Percentiles rank a stretch among this genome's conserved stretches.
Conservation (phyloP, 495 filamentous ascomycete species). For the Neurospora intermedia region DNA sequence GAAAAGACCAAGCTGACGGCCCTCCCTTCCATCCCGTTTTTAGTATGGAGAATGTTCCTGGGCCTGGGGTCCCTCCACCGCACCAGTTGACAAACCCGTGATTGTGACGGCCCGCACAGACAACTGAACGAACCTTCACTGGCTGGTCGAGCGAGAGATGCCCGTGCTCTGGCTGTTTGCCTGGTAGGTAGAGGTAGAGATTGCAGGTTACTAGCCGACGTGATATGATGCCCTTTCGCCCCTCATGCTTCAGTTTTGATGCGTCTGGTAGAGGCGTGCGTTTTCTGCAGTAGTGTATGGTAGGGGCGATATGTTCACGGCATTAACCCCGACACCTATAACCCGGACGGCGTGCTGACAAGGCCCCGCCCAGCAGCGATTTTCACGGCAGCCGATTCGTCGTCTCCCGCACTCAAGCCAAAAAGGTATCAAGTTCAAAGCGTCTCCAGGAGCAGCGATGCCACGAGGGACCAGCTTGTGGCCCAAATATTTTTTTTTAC, state of each 20-base stretch:
- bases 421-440: background rate
- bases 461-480: conserved; percentile 14
- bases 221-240: background rate
- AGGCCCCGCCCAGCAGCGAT: background rate
- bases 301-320: background rate
- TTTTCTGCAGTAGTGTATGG: background rate
- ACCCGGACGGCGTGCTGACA: background rate
- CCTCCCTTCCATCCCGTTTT: background rate
- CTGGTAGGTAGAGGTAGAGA: background rate
- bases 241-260: background rate
- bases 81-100: background rate
- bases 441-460: background rate
- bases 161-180: background rate
- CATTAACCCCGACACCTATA: background rate
- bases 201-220: background rate
- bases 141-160: background rate
- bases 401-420: background rate
- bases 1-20: background rate
- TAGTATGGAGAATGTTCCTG: background rate
- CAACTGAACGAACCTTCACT: background rate
- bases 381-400: background rate
- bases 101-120: background rate
- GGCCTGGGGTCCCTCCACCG: background rate
- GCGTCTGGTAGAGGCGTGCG: background rate
- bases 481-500: conserved; percentile 29